Base-by-base conservation (phyloP, 1,284 basidiomycete species). In the Agroathelia rolfsii region DNA sequence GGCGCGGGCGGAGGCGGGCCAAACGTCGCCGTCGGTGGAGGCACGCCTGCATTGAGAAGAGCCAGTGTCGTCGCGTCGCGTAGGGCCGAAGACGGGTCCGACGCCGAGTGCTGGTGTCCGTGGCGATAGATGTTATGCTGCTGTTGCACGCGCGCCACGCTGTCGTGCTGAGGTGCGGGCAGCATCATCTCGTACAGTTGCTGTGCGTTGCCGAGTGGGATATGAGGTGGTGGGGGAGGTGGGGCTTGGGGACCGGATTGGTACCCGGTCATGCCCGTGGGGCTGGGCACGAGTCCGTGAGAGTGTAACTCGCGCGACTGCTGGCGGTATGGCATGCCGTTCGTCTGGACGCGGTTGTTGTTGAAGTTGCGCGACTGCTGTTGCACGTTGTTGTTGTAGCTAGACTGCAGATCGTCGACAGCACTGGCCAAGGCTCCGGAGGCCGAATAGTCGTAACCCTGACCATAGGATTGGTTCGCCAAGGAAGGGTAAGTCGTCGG, bases 111-210 rank as follows among this genome's bases (percentile, higher is more conserved):
- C 39, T 84, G 80, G 49, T 84, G 82, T 21, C 67, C 69, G 23
- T 63, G 64, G 24, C 76, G 75, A 58, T 78, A 84, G 30, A 66
- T 62, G 43, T 71, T 72, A 48, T 76, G 75, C 46, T 80, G 80
- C 46, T 82, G 79, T 51, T 85, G 82, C 32, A 80, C 69, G 42
- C 81, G 78, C 36, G 70, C 66, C 38, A 81, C 71, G 38, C 66
- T 65, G 41, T 80, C 75, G 35, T 63, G 59, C 38, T 66, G 62
- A 13, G 59, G 56, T n/a, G 52, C 52, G 7, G 76, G 72, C 31
- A 76, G 55, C 67, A 83, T 76, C 73, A 83, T 78, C 47, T 85
- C 79, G 44, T 82, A 84, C 38, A 83, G 46, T 45, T 83, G 81
- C 46, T 82, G 80, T 12, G 72, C 62, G 48, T 71, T 80, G 38